phyloP scores from a whole-genome alignment of 768 basidiomycete genomes.

The Xerocomellus dryophilus region DNA sequence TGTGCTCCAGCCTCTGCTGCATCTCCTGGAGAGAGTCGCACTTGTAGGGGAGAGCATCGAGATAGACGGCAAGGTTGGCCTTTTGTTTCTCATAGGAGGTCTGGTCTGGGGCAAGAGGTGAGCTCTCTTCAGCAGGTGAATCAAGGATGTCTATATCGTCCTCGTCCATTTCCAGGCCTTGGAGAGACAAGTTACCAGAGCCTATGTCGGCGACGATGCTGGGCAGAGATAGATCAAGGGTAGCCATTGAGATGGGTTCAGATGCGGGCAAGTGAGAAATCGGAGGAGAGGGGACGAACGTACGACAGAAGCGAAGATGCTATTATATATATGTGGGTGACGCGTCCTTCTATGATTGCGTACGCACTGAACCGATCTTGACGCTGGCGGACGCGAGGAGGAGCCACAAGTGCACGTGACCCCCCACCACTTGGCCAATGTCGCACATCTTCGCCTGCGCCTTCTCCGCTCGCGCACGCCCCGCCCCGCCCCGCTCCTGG shows the following conservation, averaged over 20 bases:
- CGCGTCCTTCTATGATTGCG: conserved; percentile 27
- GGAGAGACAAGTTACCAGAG: conserved; percentile 22
- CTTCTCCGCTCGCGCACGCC: background rate
- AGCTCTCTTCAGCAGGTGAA: conserved; percentile 37
- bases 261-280: conserved; percentile 18
- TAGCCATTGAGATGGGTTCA: conserved; percentile 19
- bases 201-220: conserved; percentile 27
- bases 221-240: conserved; percentile 18
- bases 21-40: conserved; percentile 71
- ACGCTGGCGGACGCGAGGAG: background rate
- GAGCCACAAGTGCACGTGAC: conserved; percentile 13
- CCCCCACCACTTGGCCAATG: conserved; percentile 3
- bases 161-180: conserved; percentile 50
- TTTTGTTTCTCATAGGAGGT: conserved; percentile 56
- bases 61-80: conserved; percentile 60
- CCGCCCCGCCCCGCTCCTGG: conserved; percentile 4
- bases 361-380: conserved; percentile 1
- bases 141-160: conserved; percentile 49
- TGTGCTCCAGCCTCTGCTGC: conserved; percentile 64
- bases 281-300: conserved; percentile 22
- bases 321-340: conserved; percentile 23
- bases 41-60: conserved; percentile 67
- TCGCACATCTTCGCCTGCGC: background rate
- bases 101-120: conserved; percentile 23
- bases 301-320: conserved; percentile 14